Evolutionary conservation across 208 protist species (phyloP), one percentile per base, ranked within the genome.

Genomic region (Trypanosoma conorhini): DNA sequence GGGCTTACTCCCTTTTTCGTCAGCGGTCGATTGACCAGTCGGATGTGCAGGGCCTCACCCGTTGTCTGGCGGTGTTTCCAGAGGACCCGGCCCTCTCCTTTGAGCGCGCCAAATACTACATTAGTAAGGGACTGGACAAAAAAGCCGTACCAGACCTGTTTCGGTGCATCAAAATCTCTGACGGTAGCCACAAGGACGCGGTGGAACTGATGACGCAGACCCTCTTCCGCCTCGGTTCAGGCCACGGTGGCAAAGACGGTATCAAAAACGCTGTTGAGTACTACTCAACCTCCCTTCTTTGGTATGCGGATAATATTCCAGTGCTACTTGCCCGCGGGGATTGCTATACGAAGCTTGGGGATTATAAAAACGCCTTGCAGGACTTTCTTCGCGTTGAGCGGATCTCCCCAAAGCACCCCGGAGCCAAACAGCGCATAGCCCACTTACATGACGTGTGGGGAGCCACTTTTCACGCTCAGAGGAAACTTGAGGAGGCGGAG

Each of bases 271-370:
- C 89, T 17, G 81, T 94, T 28, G 67, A 79, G 19, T 96, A 94
- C 76, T 96, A 94, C 77, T 85, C 88, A n/a, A 87, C 91, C 60
- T 94, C 88, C 38, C 84, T 96, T 64, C 86, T 94, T 72, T 96
- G 89, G 92, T 76, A 85, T 15, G 59, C 77, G 2, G 89, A 94
- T 66, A 96, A 96, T 77, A 77, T 81, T 62, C 81, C 83, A 30
- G 92, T 95, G 26, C 73, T 96, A 38, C 81, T 94, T 66, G 89
- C 91, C 3, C 86, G 91, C 35, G 88, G 81, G 9, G 89, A 94
- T 67, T 96, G 91, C 74, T 96, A 96, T 76, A 76, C 86, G 24
- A 91, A 92, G 68, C 55, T 93, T 50, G 86, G 92, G 75, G 74
- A 88, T 54, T 94, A 89, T 63, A 72, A 92, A 63, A 64, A 83